Evolutionary conservation across 257 asterid species (phyloP).

Genomic region (Salvia rosmarinus): DNA sequence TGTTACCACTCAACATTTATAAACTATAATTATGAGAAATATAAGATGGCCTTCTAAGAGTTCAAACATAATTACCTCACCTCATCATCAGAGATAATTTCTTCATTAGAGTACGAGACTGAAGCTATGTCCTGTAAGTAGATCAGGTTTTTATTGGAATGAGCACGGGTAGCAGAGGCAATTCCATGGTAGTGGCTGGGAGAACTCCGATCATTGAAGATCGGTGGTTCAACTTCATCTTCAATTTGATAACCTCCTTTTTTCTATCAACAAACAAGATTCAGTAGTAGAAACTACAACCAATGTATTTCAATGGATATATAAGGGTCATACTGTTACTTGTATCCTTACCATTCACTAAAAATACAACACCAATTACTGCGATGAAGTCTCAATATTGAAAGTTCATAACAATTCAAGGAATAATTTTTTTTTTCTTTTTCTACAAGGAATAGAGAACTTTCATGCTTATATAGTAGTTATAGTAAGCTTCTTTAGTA

Average conservation of each 20-base stretch:
- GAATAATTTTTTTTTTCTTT: neutral
- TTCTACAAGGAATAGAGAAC: conserved; percentile 16
- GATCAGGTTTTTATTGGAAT: conserved; percentile 36
- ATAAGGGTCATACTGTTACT: neutral
- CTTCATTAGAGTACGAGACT: conserved; percentile 51
- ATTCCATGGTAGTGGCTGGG: conserved; percentile 31
- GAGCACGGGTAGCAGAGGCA: conserved; percentile 34
- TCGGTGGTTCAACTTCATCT: conserved; percentile 73
- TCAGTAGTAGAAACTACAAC: conserved; percentile 35
- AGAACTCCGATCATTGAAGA: conserved; percentile 46
- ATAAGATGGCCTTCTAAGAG: conserved; percentile 1
- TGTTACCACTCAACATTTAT: conserved; percentile 28
- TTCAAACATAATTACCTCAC: conserved; percentile 34
- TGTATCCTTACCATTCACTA: conserved; percentile 8
- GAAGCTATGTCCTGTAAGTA: conserved; percentile 40
- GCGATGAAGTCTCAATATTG: neutral
- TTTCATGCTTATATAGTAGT: neutral
- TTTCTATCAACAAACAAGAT: conserved; percentile 47
- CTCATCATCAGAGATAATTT: conserved; percentile 58
- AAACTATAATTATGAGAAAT: conserved; percentile 17
- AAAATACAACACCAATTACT: conserved; percentile 10
- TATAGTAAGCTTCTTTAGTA: conserved; percentile 2
- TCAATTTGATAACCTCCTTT: conserved; percentile 42
- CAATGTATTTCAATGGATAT: conserved; percentile 18
- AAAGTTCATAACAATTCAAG: conserved; percentile 8